These are phyloP conservation scores for Aureobasidium sp. DNA, from an alignment of 2,329 filamentous ascomycete species.

Conservation along the genomic window DNA sequence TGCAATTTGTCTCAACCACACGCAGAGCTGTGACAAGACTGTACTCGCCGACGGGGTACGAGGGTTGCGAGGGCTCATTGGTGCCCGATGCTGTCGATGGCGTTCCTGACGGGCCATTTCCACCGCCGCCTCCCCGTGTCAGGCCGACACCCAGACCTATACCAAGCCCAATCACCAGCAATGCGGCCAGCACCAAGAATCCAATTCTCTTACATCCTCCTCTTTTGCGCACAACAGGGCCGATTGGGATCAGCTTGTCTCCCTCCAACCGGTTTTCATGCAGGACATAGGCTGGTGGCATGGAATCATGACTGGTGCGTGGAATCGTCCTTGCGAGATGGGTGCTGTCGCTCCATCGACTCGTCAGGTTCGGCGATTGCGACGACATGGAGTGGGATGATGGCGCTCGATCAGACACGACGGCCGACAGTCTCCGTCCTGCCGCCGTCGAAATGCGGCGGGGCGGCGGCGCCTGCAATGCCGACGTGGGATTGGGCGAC, in stretches of 20 bases:
- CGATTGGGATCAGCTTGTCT: background rate
- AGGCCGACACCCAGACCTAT: conserved; percentile 36
- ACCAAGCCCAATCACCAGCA: conserved; percentile 30
- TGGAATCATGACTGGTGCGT: conserved; percentile 11
- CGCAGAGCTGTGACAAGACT: conserved; percentile 53
- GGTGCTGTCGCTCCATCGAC: conserved; percentile 11
- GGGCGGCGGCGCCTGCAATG: conserved; percentile 23
- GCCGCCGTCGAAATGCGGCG: conserved; percentile 39
- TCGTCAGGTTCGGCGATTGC: background rate
- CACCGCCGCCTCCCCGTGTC: background rate
- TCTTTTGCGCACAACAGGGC: conserved; percentile 16
- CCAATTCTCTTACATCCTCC: conserved; percentile 34
- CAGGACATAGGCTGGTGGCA: conserved; percentile 17
- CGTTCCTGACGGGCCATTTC: background rate
- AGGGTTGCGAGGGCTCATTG: conserved; percentile 20
- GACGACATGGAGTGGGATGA: background rate
- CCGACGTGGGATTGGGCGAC: conserved; percentile 8
- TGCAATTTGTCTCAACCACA: conserved; percentile 50
- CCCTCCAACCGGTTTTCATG: background rate
- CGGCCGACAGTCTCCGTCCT: conserved; percentile 35
- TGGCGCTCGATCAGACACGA: conserved; percentile 29
- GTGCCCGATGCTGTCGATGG: conserved; percentile 17
- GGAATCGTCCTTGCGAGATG: background rate
- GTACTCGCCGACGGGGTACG: conserved; percentile 59
- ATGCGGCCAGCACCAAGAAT: conserved; percentile 29